phyloP scores from a whole-genome alignment of 805 yeast species.

The Ogataea chonburiensis region DNA sequence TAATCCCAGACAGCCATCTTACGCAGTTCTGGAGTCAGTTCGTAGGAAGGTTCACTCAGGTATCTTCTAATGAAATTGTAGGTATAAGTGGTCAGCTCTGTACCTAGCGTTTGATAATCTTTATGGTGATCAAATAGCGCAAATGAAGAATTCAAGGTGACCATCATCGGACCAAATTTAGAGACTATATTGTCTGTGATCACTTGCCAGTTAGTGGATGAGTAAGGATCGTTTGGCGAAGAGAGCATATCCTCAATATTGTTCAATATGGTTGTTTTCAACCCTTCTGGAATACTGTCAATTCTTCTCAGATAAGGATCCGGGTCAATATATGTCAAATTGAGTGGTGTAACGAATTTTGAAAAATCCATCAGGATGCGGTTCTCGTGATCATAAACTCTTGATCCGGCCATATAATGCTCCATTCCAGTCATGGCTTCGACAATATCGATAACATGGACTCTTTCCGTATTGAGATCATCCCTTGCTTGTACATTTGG shows the following conservation, averaged over 20 bases:
- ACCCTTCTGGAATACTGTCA: slow-evolving; percentile 34
- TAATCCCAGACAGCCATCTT: slow-evolving; percentile 45
- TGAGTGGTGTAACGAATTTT: slow-evolving; percentile 51
- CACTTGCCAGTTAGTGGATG: slow-evolving; percentile 56
- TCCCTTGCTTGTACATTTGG: slow-evolving; percentile 3
- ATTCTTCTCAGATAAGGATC: slow-evolving; percentile 46
- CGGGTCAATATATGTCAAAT: slow-evolving; percentile 46
- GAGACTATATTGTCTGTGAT: slow-evolving; percentile 46
- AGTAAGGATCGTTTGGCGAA: slow-evolving; percentile 37
- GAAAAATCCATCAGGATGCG: slow-evolving; percentile 52
- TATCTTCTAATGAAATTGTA: slow-evolving; percentile 48
- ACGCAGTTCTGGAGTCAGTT: slow-evolving; percentile 19
- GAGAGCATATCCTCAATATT: slow-evolving; percentile 35
- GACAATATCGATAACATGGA: slow-evolving; percentile 27
- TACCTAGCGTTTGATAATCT: slow-evolving; percentile 19
- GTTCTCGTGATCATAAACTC: slow-evolving; percentile 47
- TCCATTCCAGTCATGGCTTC: slow-evolving; percentile 42
- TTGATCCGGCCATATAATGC: slow-evolving; percentile 44
- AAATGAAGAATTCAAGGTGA: slow-evolving; percentile 41
- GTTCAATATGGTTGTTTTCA: slow-evolving; percentile 36
- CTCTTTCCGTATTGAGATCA: slow-evolving; percentile 18
- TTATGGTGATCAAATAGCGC: slow-evolving; percentile 14
- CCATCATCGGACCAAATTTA: slow-evolving; percentile 53
- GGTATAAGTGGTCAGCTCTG: slow-evolving; percentile 41
- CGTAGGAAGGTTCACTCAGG: slow-evolving; percentile 23